Conservation (phyloP, 2,329 filamentous ascomycete species). For the Talaromyces sp. region DNA sequence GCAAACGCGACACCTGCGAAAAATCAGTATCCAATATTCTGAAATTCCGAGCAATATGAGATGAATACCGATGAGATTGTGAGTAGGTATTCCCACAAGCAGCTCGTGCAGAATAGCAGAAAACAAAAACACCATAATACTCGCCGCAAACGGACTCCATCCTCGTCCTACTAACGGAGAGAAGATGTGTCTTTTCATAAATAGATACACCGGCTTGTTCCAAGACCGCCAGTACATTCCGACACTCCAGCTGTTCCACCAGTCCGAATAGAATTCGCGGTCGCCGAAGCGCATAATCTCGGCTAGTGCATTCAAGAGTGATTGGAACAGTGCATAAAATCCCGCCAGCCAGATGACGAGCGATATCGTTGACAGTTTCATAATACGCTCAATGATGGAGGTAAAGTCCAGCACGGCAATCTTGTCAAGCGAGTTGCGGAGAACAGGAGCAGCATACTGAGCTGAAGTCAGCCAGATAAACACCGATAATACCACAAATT, state of each 20-base stretch:
- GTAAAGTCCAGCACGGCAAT: constrained; percentile 75
- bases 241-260: constrained; percentile 91
- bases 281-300: constrained; percentile 90
- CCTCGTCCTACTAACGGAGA: constrained; percentile 82
- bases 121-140: constrained; percentile 78
- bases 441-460: constrained; percentile 86
- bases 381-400: constrained; percentile 80
- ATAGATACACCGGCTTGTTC: constrained; percentile 97
- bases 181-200: constrained; percentile 94
- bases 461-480: constrained; percentile 95
- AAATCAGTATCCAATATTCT: constrained; percentile 7
- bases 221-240: constrained; percentile 91
- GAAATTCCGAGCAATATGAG: neutral
- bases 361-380: constrained; percentile 94
- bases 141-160: constrained; percentile 67
- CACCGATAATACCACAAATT: constrained; percentile 72
- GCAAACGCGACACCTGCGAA: constrained; percentile 76
- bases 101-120: constrained; percentile 89
- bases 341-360: constrained; percentile 96
- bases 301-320: constrained; percentile 82
- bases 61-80: constrained; percentile 75
- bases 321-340: constrained; percentile 96
- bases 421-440: constrained; percentile 85
- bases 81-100: constrained; percentile 88
- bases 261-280: constrained; percentile 91